Evolutionary conservation across 1,284 basidiomycete species (phyloP).

Genomic region (Apiotrichum laibachii): DNA sequence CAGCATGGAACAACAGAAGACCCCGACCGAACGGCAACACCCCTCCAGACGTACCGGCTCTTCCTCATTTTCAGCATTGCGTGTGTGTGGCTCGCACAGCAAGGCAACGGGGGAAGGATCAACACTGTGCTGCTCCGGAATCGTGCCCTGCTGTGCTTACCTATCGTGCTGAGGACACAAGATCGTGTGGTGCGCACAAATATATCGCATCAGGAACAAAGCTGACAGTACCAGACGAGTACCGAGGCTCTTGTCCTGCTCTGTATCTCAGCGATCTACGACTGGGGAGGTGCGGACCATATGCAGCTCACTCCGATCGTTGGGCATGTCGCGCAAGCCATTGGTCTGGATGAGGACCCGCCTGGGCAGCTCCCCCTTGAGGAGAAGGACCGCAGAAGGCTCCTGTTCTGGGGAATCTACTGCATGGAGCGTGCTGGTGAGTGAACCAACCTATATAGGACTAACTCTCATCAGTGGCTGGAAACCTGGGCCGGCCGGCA

Average conservation of each 20-base stretch:
- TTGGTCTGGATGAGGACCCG: slow-evolving; percentile 9
- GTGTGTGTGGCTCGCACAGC: slow-evolving; percentile 7
- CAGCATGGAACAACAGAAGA: not conserved
- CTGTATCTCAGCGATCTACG: slow-evolving; percentile 7
- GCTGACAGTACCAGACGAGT: no score
- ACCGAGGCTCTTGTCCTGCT: slow-evolving; percentile 2
- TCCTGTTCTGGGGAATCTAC: slow-evolving; percentile 12
- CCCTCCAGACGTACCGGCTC: slow-evolving; percentile 12
- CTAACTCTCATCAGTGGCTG: no score
- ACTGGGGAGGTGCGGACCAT: slow-evolving; percentile 10
- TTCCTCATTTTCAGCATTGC: slow-evolving; percentile 9
- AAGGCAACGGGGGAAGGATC: slow-evolving; percentile 4
- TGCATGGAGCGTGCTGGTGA: slow-evolving; percentile 1
- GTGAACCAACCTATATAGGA: no score
- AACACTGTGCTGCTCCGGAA: slow-evolving; percentile 13
- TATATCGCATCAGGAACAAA: not conserved
- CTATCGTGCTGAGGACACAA: slow-evolving; percentile 9
- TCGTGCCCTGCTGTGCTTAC: slow-evolving; percentile 3
- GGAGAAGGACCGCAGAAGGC: slow-evolving; percentile 10
- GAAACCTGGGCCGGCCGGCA: no score
- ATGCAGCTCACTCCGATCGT: not conserved
- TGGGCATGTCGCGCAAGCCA: not conserved
- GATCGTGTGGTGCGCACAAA: slow-evolving; percentile 5
- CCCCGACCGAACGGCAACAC: not conserved
- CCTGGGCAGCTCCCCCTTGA: not conserved